A percentile compares a stretch with the other conserved stretches of the same genome.
Evolutionary conservation across 1,284 basidiomycete species (phyloP).

Genomic region (Ganoderma leucocontextum): DNA sequence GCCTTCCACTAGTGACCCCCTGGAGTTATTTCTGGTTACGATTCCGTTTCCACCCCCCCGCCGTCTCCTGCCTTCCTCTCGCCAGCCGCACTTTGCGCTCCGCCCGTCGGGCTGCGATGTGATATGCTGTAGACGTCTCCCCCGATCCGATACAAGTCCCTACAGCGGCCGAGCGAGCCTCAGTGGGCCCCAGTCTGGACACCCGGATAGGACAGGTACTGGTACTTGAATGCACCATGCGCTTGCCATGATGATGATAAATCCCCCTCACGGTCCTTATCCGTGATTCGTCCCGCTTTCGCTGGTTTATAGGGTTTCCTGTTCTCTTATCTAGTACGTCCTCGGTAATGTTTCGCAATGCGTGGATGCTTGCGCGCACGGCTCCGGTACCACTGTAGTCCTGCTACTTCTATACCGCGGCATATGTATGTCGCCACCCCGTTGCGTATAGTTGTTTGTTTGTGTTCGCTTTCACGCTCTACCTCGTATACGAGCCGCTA

Average conservation of each 20-base stretch:
- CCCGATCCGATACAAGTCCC: neutral
- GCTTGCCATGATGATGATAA: slow-evolving; percentile 2
- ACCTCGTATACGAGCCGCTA: neutral
- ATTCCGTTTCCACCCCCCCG: neutral
- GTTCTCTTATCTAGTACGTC: slow-evolving; percentile 2
- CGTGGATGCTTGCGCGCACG: slow-evolving; percentile 1
- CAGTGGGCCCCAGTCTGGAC: neutral
- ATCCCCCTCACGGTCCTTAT: neutral
- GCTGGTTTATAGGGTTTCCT: neutral
- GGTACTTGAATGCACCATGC: no score
- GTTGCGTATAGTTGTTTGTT: neutral
- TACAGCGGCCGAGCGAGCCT: slow-evolving; percentile 8
- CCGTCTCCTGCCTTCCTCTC: neutral
- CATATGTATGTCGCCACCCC: neutral
- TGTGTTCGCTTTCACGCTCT: neutral
- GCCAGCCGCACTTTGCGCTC: neutral
- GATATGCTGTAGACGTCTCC: neutral
- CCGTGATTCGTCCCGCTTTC: neutral
- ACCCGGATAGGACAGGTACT: neutral
- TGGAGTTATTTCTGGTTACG: neutral
- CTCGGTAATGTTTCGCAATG: neutral
- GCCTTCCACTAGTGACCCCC: no score
- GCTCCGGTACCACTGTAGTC: neutral
- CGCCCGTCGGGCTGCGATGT: neutral
- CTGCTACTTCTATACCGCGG: neutral